Base-by-base conservation (phyloP, 2,329 filamentous ascomycete genomes). In the Herpotrichia juniperi region DNA sequence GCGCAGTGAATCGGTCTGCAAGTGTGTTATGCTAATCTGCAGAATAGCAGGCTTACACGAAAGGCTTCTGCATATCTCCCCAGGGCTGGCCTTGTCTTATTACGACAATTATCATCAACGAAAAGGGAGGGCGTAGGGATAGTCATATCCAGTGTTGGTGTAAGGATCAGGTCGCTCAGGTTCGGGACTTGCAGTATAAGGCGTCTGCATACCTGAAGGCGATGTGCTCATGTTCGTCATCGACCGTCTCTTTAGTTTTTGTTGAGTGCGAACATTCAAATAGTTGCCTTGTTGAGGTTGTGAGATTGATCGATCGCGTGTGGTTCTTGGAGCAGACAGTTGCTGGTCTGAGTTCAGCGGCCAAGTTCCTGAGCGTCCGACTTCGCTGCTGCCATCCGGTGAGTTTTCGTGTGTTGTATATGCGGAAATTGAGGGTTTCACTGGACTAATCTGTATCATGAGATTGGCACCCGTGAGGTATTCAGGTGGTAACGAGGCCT, bases 261-360 rank as follows among this genome's bases (percentile, higher is more conserved):
- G 9, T 17, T 35, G 43, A 4, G 30, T 14, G 6, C 21, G 14
- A 9, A 24, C 19, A 9, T 37, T 22, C n/a, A 46, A 22, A n/a
- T 11, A 46, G 11, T 46, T 24, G 28, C 11, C 22, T 24, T 46
- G 48, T 45, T 50, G 40, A 10, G 48, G 48, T 39, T 50, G 48
- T 3, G 48, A 50, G 10, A 28, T 17, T 11, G 48, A 50, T 7
- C 48, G 48, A 12, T 49, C 37, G 14, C 46, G 21, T 12, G 37
- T 24, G 11, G 7, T 40, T n/a, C 21, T 11, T 24, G 37, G 37
- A 25, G 37, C 9, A 14, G 37, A 40, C 21, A 40, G 37, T 10
- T n/a, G 37, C 25, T 40, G 37, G 14, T 21, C 21, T 5, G 22
- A 12, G 34, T 39, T 30, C 30, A 21, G n/a, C 4, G 16, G 42